phyloP scores from a whole-genome alignment of 441 rosid species.

The Manihot esculenta region DNA sequence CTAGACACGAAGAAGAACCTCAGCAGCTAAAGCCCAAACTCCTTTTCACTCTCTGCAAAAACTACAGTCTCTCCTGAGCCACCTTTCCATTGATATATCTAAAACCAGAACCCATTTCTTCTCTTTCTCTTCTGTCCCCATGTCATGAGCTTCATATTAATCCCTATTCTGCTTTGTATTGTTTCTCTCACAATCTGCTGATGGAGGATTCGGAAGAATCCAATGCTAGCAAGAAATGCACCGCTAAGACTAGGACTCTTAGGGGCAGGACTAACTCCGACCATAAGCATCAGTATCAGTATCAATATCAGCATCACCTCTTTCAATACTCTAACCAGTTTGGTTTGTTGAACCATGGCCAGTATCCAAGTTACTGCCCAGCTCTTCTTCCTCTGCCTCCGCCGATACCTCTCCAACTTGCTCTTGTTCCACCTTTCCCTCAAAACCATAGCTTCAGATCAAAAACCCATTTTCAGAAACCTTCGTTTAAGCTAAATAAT shows the following conservation, averaged over 20 bases:
- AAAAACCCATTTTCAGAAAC: conserved; percentile 55
- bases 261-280: conserved; percentile 37
- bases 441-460: conserved; percentile 48
- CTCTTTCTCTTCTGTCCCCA: conserved; percentile 18
- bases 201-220: conserved; percentile 75
- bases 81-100: conserved; percentile 21
- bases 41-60: conserved; percentile 4
- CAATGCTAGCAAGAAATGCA: conserved; percentile 49
- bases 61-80: conserved; percentile 7
- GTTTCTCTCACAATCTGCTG: conserved; percentile 18
- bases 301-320: conserved; percentile 36
- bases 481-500: conserved; percentile 37
- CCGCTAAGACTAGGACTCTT: conserved; percentile 42
- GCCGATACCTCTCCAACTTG: conserved; percentile 51
- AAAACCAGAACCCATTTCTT: conserved; percentile 18
- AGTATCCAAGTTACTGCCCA: conserved; percentile 47
- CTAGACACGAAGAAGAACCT: conserved; percentile 36
- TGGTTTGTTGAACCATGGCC: conserved; percentile 41
- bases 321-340: conserved; percentile 50
- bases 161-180: conserved; percentile 6
- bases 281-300: conserved; percentile 39
- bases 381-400: conserved; percentile 77
- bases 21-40: conserved; percentile 20
- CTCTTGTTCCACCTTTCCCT: conserved; percentile 47
- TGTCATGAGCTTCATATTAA: conserved; percentile 1